Base-by-base conservation (phyloP, 169 alveolate species). In the Plasmodium gaboni region DNA sequence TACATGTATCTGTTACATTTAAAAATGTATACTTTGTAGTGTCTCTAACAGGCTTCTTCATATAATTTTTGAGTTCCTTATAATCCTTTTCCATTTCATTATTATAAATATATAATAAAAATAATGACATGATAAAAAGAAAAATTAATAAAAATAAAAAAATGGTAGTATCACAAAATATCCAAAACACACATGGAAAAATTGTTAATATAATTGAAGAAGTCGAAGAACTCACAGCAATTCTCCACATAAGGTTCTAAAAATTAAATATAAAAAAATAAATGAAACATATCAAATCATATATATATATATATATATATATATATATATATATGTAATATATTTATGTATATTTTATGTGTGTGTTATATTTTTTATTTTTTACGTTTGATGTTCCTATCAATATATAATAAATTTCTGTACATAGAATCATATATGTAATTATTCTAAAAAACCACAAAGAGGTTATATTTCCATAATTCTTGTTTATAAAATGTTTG, bases 161-260 rank as follows among this genome's bases (percentile, higher is more conserved):
- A 42, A 83, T 72, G n/a, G 76, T 73, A n/a, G 76, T 63, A 38
- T 83, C 91, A 50, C 91, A 83, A 72, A 83, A 83, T 55, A 83
- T 19, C 91, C 91, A 83, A 51, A 83, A 48, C 19, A 83, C 44
- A 26, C 91, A 83, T 32, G 91, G 91, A 24, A 68, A 83, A 17
- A 83, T 3, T 53, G 85, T 55, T 32, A 83, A 15, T 9, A 53
- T 44, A 22, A 83, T 83, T 17, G 73, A 59, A 24, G 91, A 68
- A 17, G 55, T 17, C 5, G 69, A 10, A 10, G 46, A 48, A 38
- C 83, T 68, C 61, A 71, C 69, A 53, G 63, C 69, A 46, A 67
- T 42, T 68, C 55, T 83, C 91, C 91, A 83, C 32, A 42, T 22
- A 57, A 72, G 6, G 59, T 83, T 67, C 91, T 83, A 70, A 57